Evolutionary conservation across 345 rosid genomes (phyloP).

Genomic region (Salix viminalis): DNA sequence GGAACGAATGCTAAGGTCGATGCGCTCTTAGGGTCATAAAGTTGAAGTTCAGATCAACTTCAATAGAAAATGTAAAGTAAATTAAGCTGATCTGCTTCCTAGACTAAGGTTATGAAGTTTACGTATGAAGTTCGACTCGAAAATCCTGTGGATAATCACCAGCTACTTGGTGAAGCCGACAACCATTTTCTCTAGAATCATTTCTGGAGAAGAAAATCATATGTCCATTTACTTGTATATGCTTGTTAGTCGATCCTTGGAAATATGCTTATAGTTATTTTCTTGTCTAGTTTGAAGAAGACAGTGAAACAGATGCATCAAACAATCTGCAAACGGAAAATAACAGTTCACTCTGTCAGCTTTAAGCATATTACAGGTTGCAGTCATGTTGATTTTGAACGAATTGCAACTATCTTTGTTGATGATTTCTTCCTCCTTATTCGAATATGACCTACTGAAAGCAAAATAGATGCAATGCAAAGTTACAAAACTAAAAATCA

Average conservation of each 20-base stretch:
- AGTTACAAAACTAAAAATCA: too few species aligned
- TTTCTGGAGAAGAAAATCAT: background rate
- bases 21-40: background rate
- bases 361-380: background rate
- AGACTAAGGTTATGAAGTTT: background rate
- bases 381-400: background rate
- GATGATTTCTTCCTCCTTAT: background rate
- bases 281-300: background rate
- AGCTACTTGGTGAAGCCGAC: background rate
- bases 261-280: background rate
- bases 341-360: background rate
- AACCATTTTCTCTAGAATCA: background rate
- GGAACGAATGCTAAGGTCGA: slow-evolving; percentile 6
- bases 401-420: background rate
- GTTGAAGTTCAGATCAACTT: background rate
- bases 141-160: background rate
- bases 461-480: too few species aligned
- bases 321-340: background rate
- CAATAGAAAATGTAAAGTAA: background rate
- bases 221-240: background rate
- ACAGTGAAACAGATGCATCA: background rate
- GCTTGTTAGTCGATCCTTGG: background rate
- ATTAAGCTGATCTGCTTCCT: background rate
- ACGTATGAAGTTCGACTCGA: background rate
- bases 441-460: background rate